Evolutionary conservation across 2,329 filamentous ascomycete genomes (phyloP).

Genomic region (Didymella pomorum): DNA sequence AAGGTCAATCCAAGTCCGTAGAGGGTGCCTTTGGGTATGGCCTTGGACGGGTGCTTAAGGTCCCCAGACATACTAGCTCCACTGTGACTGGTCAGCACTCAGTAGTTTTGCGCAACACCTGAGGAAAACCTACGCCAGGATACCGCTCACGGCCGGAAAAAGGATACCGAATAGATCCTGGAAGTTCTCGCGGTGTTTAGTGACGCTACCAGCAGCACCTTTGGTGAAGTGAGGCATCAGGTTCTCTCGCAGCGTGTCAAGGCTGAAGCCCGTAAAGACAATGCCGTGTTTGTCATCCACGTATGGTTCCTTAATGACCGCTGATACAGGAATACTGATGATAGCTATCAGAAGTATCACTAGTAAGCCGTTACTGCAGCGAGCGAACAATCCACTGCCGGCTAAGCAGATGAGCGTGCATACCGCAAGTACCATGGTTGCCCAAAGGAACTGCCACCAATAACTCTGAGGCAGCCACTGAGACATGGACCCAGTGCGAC

Average conservation of each 20-base stretch:
- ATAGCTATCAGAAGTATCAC: slow-evolving; percentile 75
- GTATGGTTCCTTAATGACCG: slow-evolving; percentile 73
- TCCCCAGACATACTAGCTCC: slow-evolving; percentile 93
- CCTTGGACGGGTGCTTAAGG: slow-evolving; percentile 79
- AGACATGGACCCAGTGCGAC: slow-evolving; percentile 62
- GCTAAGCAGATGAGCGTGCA: slow-evolving; percentile 81
- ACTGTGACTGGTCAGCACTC: slow-evolving; percentile 53
- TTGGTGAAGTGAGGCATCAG: slow-evolving; percentile 71
- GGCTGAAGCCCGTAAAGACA: slow-evolving; percentile 78
- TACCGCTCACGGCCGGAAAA: slow-evolving; percentile 74
- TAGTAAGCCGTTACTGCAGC: slow-evolving; percentile 79
- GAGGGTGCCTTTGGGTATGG: slow-evolving; percentile 84
- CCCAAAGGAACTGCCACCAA: slow-evolving; percentile 79
- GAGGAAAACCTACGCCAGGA: slow-evolving; percentile 59
- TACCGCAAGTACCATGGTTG: slow-evolving; percentile 72
- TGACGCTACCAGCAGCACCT: slow-evolving; percentile 68
- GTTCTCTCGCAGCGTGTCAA: slow-evolving; percentile 76
- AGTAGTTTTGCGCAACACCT: not conserved
- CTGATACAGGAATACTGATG: slow-evolving; percentile 83
- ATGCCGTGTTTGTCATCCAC: slow-evolving; percentile 67
- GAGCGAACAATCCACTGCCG: slow-evolving; percentile 80
- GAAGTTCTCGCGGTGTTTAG: slow-evolving; percentile 72
- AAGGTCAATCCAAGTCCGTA: slow-evolving; percentile 80
- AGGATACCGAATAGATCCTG: slow-evolving; percentile 86
- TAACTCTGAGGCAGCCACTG: slow-evolving; percentile 72